These are phyloP conservation scores for Nigrospora oryzae DNA, from an alignment of 2,329 filamentous ascomycete genomes.

Conservation along the genomic window DNA sequence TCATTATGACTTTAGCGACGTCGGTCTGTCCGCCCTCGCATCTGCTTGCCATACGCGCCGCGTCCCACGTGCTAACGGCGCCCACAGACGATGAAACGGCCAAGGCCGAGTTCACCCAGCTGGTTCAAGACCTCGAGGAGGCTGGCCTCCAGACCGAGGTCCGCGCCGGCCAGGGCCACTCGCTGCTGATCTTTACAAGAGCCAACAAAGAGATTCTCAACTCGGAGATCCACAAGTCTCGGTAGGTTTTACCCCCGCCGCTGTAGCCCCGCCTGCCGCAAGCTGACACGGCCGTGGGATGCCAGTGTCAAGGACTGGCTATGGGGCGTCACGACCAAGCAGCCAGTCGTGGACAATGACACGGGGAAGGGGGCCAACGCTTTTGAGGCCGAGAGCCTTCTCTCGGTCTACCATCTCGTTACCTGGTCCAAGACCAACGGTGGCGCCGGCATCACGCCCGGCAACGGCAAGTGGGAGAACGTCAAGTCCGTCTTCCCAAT, in stretches of 20 bases:
- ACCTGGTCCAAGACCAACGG: conserved; percentile 48
- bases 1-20: conserved; percentile 46
- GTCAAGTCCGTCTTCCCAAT: conserved; percentile 54
- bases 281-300: background rate
- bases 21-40: conserved; percentile 29
- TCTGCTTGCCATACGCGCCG: no score
- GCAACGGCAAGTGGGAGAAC: conserved; percentile 48
- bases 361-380: conserved; percentile 32
- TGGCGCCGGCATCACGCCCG: conserved; percentile 54
- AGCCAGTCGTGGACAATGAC: conserved; percentile 49
- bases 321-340: conserved; percentile 56
- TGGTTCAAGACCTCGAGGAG: conserved; percentile 50
- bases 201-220: conserved; percentile 55
- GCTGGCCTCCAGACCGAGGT: conserved; percentile 64
- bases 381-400: conserved; percentile 58
- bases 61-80: conserved; percentile 7
- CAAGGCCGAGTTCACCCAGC: conserved; percentile 41
- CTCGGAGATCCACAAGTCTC: conserved; percentile 58
- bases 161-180: conserved; percentile 59
- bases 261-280: background rate
- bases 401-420: conserved; percentile 63
- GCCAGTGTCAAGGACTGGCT: conserved; percentile 67
- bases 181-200: conserved; percentile 58
- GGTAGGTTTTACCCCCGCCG: conserved; percentile 28
- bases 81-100: conserved; percentile 41